Conservation (phyloP, 176 grass and related monocot species). For the Eleusine coracana region DNA sequence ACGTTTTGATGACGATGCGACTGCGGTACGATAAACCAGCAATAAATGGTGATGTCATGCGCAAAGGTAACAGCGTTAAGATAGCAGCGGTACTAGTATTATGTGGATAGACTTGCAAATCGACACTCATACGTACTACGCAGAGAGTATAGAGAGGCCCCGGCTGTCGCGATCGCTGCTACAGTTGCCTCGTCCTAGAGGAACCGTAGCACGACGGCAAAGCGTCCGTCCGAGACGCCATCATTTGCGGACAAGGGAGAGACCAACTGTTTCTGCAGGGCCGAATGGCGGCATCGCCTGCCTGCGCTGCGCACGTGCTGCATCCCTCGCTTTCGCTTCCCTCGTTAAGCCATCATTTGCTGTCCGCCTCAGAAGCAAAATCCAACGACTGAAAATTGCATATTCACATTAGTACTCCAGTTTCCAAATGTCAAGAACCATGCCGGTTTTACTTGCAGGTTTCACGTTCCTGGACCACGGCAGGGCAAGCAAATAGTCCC, state of each 20-base stretch:
- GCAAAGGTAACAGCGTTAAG: not conserved
- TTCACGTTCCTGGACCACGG: not conserved
- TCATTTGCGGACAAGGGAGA: constrained; percentile 18
- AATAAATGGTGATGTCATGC: not conserved
- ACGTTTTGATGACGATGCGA: not conserved
- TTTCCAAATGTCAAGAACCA: not conserved
- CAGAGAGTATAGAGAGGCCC: not conserved
- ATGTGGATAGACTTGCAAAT: not conserved
- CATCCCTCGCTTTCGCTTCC: constrained; percentile 17
- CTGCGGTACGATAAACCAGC: not conserved
- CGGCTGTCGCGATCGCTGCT: not conserved
- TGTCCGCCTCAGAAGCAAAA: not conserved
- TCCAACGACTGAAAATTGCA: not conserved
- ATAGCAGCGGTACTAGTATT: too few species aligned
- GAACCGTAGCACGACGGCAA: not conserved
- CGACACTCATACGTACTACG: not conserved
- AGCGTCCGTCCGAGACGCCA: constrained; percentile 24
- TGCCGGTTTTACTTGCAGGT: not conserved
- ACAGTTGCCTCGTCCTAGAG: not conserved
- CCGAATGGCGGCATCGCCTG: constrained; percentile 41
- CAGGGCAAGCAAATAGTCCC: not conserved
- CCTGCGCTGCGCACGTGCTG: constrained; percentile 74
- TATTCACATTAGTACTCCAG: not conserved
- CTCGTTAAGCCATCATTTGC: constrained; percentile 1
- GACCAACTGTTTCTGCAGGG: constrained; percentile 35